Conservation (phyloP, 202 grass and related monocot genomes). For the Sporobolus alterniflorus region DNA sequence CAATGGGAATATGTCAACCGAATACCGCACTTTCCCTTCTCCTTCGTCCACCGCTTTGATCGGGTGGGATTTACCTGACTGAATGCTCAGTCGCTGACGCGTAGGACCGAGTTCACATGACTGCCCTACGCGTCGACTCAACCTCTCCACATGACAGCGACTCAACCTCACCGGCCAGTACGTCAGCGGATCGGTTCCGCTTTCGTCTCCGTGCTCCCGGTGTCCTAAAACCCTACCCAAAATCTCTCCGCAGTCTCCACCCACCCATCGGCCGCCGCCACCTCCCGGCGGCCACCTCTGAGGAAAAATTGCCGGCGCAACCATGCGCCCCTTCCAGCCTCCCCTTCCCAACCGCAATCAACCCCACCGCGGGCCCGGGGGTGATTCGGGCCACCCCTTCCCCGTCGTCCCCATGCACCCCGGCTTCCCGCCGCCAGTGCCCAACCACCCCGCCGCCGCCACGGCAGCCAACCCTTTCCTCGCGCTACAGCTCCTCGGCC, state of each 20-base stretch:
- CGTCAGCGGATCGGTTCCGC: too few relatives aligned
- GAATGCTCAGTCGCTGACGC: too few relatives aligned
- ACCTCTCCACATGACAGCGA: too few relatives aligned
- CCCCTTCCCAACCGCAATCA: constrained; percentile 44
- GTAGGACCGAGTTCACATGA: too few relatives aligned
- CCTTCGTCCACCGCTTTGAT: too few relatives aligned
- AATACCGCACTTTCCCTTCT: too few relatives aligned
- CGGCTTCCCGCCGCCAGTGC: constrained; percentile 34
- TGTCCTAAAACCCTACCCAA: constrained; percentile 72
- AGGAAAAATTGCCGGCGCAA: neutral
- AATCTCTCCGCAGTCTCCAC: constrained; percentile 22
- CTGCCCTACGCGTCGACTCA: too few relatives aligned
- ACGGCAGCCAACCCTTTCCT: constrained; percentile 56
- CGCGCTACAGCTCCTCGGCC: constrained; percentile 55
- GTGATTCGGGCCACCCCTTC: constrained; percentile 27
- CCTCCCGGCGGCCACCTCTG: neutral
- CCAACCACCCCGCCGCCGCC: constrained; percentile 41
- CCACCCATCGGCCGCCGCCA: neutral
- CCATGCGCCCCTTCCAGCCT: constrained; percentile 81
- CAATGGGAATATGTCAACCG: too few relatives aligned
- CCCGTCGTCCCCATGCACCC: constrained; percentile 12
- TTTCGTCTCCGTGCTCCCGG: constrained; percentile 12
- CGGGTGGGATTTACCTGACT: too few relatives aligned
- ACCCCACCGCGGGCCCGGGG: constrained; percentile 36
- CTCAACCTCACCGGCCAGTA: too few relatives aligned